phyloP scores from a whole-genome alignment of 129 eudicot species.

The Tagetes patula region DNA sequence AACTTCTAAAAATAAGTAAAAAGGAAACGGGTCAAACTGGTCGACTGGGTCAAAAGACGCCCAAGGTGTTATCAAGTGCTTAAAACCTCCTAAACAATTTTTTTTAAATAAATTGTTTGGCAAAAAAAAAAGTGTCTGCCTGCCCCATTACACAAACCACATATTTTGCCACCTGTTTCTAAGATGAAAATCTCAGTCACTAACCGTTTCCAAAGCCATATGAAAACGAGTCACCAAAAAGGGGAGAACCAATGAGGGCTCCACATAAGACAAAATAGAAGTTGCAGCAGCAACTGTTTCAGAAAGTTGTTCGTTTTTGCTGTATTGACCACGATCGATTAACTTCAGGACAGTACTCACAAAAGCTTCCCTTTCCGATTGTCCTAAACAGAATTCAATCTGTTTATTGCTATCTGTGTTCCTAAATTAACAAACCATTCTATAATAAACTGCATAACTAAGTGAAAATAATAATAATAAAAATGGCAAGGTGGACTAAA shows the following conservation, averaged over 20 bases:
- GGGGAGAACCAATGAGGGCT: conserved; percentile 90
- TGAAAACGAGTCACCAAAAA: conserved; percentile 89
- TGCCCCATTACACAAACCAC: conserved; percentile 11
- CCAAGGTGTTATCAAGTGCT: conserved; percentile 17
- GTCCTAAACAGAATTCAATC: conserved; percentile 52
- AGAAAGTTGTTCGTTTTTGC: conserved; percentile 86
- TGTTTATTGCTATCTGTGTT: conserved; percentile 33
- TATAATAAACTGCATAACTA: conserved; percentile 13
- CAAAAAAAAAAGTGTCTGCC: neutral
- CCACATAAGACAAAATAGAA: conserved; percentile 82
- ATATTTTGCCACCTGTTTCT: neutral
- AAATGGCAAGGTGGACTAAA: neutral
- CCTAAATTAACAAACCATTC: conserved; percentile 47
- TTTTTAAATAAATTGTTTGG: no score
- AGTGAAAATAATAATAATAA: conserved; percentile 10
- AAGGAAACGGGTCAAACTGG: neutral
- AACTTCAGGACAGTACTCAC: conserved; percentile 72
- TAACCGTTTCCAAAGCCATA: conserved; percentile 97
- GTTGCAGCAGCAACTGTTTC: conserved; percentile 96
- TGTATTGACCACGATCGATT: conserved; percentile 96
- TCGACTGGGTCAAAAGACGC: neutral
- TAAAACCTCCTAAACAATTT: conserved; percentile 1
- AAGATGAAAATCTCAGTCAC: conserved; percentile 27
- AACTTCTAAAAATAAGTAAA: neutral
- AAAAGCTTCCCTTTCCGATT: conserved; percentile 75